phyloP scores from a whole-genome alignment of 495 filamentous ascomycete genomes.

The Penicillium pulvis region DNA sequence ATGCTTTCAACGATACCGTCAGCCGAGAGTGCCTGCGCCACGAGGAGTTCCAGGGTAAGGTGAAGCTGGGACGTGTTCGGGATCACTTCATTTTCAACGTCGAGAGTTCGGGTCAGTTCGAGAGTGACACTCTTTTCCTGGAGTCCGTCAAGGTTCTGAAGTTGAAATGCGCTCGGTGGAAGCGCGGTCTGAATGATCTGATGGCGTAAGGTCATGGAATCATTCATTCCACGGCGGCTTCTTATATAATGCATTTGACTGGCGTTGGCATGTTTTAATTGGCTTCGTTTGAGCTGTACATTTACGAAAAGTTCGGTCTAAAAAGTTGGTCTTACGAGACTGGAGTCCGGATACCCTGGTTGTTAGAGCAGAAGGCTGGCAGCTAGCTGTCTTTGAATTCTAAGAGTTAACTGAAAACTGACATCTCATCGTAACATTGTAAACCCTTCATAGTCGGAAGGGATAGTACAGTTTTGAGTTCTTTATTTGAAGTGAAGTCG shows the following conservation, averaged over 20 bases:
- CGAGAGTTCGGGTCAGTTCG: constrained; percentile 92
- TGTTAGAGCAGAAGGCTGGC: constrained; percentile 31
- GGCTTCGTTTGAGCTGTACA: constrained; percentile 40
- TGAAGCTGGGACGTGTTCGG: constrained; percentile 82
- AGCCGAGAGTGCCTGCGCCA: constrained; percentile 90
- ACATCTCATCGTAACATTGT: constrained; percentile 19
- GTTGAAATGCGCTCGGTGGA: constrained; percentile 69
- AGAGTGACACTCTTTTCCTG: constrained; percentile 87
- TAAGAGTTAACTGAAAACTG: constrained; percentile 23
- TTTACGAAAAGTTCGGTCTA: constrained; percentile 45
- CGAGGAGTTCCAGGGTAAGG: constrained; percentile 90
- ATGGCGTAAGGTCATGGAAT: constrained; percentile 44
- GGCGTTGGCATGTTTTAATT: constrained; percentile 46
- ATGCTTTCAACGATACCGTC: constrained; percentile 88
- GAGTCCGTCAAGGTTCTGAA: constrained; percentile 84
- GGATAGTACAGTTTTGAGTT: background rate
- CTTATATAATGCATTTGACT: constrained; percentile 46
- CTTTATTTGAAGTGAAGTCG: constrained; percentile 51
- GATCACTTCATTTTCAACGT: constrained; percentile 98
- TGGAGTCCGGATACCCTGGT: constrained; percentile 38
- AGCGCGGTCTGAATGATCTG: constrained; percentile 58
- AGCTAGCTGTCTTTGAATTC: constrained; percentile 31
- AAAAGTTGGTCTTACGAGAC: constrained; percentile 37
- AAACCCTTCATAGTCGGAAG: background rate
- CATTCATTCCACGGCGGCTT: constrained; percentile 13